A percentile compares a stretch with the other conserved stretches of the same genome.
These are phyloP conservation scores for Linum trigynum DNA, from an alignment of 345 rosid species.

Conservation along the genomic window DNA sequence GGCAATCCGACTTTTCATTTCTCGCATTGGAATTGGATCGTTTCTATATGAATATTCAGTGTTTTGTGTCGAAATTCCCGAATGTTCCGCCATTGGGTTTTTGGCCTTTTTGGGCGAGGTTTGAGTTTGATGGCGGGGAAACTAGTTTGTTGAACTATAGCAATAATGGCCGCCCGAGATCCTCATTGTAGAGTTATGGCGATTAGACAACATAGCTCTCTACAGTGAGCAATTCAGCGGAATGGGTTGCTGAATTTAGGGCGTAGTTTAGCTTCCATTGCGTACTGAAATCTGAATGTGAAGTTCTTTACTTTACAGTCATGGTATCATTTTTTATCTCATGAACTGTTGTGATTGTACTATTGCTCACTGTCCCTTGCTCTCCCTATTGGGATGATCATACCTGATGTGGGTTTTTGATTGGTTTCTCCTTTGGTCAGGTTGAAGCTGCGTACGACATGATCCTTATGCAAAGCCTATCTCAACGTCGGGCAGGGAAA, in stretches of 20 bases:
- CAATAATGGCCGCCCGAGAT: not conserved
- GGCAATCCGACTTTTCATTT: not conserved
- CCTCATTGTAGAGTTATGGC: not conserved
- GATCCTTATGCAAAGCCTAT: constrained; percentile 89
- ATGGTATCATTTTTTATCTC: not conserved
- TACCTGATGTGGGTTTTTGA: not conserved
- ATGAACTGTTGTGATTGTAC: not conserved
- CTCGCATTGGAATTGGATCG: not conserved
- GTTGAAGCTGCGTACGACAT: constrained; percentile 96
- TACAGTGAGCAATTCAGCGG: not conserved
- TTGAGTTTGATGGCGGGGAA: too few species aligned
- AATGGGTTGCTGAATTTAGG: not conserved
- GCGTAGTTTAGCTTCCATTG: not conserved
- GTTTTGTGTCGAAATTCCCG: not conserved
- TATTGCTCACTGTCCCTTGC: not conserved
- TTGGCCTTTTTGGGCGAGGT: not conserved
- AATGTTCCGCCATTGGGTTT: not conserved
- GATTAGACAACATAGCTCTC: not conserved
- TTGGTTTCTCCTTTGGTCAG: constrained; percentile 21
- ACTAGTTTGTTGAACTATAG: not conserved
- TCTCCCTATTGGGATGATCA: not conserved
- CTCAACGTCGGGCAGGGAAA: constrained; percentile 85
- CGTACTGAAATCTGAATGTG: not conserved
- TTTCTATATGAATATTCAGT: not conserved
- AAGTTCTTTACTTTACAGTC: not conserved